phyloP scores from a whole-genome alignment of 345 rosid genomes.

The Aethionema arabicum region DNA sequence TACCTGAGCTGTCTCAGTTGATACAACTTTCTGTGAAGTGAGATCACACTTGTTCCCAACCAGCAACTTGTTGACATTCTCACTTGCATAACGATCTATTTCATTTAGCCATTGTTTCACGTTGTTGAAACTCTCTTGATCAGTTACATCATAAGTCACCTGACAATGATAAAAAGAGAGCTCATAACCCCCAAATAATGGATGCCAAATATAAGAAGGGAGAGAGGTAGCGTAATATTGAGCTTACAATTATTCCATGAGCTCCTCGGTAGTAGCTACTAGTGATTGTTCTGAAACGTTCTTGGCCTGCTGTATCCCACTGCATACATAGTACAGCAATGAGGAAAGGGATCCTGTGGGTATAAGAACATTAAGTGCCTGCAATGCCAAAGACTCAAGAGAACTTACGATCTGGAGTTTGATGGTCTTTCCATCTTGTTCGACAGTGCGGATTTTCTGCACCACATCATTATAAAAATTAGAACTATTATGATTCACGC shows the following conservation, averaged over 20 bases:
- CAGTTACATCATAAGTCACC: constrained; percentile 85
- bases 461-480: constrained; percentile 16
- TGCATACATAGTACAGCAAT: constrained; percentile 37
- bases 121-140: constrained; percentile 77
- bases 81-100: constrained; percentile 76
- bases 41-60: constrained; percentile 76
- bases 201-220: constrained; percentile 4
- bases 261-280: constrained; percentile 96
- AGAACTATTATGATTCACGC: neutral
- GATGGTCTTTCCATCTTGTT: constrained; percentile 84
- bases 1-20: constrained; percentile 80
- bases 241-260: constrained; percentile 76
- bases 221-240: neutral
- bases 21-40: constrained; percentile 61
- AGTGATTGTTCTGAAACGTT: constrained; percentile 85
- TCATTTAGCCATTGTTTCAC: constrained; percentile 77
- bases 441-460: constrained; percentile 93
- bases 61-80: constrained; percentile 72
- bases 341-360: neutral
- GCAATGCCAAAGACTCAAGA: neutral
- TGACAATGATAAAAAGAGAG: constrained; percentile 27
- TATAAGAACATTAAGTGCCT: neutral
- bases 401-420: constrained; percentile 43
- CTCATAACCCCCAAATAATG: constrained; percentile 5
- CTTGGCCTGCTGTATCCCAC: constrained; percentile 99